Evolutionary conservation across 2,329 filamentous ascomycete genomes (phyloP), one percentile per base, ranked within the genome.

Genomic region (Xylariaceae sp.): DNA sequence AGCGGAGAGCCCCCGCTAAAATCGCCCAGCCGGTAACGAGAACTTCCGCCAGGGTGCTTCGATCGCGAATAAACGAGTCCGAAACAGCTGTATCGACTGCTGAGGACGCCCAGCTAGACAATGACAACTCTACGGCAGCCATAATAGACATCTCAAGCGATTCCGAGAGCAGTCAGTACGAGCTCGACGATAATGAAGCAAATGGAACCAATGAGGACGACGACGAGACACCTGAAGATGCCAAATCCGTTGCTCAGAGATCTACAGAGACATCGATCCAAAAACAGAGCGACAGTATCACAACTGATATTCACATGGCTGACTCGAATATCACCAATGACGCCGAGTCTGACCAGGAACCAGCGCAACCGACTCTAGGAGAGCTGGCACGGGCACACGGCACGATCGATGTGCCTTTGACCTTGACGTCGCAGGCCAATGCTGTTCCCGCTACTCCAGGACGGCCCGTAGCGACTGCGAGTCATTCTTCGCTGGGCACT

Each of bases 401-500:
- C 64, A 83, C 88, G 53, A 88, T 96, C 68, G 89, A 96, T 66
- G 90, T 96, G 5, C 76, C 86, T 49, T 80, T 84, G 51, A 77
- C 86, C 70, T 78, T 84, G 68, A 75, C 81, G 73, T 69, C 70
- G 15, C 69, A 75, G 62, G 67, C 73, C 45, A 30, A 30, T 30
- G 68, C 73, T 11, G 63, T 76, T 74, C 65, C 78, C 75, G 59
- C 77, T 72, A 63, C 77, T 8, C 73, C 77, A 50, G 73, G 74
- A 70, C 78, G 77, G 61, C 74, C 76, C 57, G 77, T 88, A 62
- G 80, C 81, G 15, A 78, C 85, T 17, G 88, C 88, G 10, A 87
- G 86, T 10, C 87, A 88, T 60, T 86, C 90, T 60, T 96, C 93
- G 5, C 84, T 99, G 54, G 88, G 89, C 52, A 96, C 91, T 4